These are phyloP conservation scores for Pseudevernia furfuracea DNA, from an alignment of 495 filamentous ascomycete species.

Conservation along the genomic window DNA sequence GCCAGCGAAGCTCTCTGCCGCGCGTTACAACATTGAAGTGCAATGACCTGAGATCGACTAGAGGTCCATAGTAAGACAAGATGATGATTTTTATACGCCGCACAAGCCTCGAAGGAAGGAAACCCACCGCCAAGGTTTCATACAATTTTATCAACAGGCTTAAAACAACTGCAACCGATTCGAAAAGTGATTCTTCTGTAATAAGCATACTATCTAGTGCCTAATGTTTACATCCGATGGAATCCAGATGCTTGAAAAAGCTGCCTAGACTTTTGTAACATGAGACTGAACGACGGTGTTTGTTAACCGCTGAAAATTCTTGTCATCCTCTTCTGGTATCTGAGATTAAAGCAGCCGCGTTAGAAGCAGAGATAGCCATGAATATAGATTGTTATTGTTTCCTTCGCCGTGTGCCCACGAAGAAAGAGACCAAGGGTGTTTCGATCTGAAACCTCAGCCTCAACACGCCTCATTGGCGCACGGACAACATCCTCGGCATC, in stretches of 20 bases:
- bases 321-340: too few relatives aligned
- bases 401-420: not conserved
- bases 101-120: not conserved
- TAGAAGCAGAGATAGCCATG: not conserved
- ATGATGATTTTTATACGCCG: not conserved
- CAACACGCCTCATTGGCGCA: not conserved
- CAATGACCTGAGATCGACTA: not conserved
- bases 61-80: not conserved
- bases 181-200: not conserved
- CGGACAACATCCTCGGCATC: not conserved
- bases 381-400: not conserved
- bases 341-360: not conserved
- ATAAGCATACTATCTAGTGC: not conserved
- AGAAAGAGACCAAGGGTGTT: not conserved
- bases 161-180: not conserved
- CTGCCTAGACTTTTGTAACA: not conserved
- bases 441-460: not conserved
- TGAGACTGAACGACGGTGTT: not conserved
- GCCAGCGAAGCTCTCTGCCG: too few relatives aligned
- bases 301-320: not conserved
- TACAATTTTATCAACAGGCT: not conserved
- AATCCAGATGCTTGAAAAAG: not conserved
- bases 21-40: not conserved
- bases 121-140: not conserved
- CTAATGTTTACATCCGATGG: not conserved